Base-by-base conservation (phyloP, 2,329 filamentous ascomycete genomes). In the Trichoderma sp. region DNA sequence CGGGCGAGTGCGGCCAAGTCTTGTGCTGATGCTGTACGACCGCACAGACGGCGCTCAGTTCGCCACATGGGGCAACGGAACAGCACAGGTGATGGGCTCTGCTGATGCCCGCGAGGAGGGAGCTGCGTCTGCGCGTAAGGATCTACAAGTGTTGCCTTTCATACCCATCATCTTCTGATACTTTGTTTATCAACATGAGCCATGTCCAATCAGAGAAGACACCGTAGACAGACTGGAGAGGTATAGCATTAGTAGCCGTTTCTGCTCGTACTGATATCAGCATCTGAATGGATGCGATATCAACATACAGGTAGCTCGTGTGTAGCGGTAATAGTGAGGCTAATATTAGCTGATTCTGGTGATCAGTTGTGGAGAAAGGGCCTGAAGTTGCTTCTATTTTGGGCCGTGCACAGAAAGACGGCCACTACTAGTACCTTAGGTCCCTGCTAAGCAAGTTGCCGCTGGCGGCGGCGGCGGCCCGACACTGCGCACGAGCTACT, bases 381-480 rank as follows among this genome's bases (percentile, higher is more conserved):
- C 30, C 30, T 34, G 30, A 34, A 10, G 9, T 10, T 10, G 30
- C 30, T 34, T 62, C 59, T 62, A 62, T 62, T 62, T 62, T 62
- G 24, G 59, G 59, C n/a, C 7, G n/a, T 17, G 59, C 51, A 51
- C 44, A 61, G 3, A 34, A 34, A 34, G 44, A 21, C 58, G 7
- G 30, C 19, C 44, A 10, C 30, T 34, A 34, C 7, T 28, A 28
- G 26, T 28, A 28, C 21, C 21, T 24, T 24, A 24, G 21, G 30
- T 10, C 10, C 30, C 30, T 34, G 30, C 59, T 54, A 62, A 39
- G 41, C 30, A 30, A 12, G 39, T 26, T 19, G 59, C 24, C 39
- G 57, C 45, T 62, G 39, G 59, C 59, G 59, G 59, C 59, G 59
- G 59, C 59, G 7, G 30, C 30, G 30, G 30, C 30, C 59, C 59